Percentiles rank a stretch among this genome's conserved stretches.
These are phyloP conservation scores for Lobosporangium transversale DNA, from an alignment of 192 early-diverging fungal species.

Conservation along the genomic window DNA sequence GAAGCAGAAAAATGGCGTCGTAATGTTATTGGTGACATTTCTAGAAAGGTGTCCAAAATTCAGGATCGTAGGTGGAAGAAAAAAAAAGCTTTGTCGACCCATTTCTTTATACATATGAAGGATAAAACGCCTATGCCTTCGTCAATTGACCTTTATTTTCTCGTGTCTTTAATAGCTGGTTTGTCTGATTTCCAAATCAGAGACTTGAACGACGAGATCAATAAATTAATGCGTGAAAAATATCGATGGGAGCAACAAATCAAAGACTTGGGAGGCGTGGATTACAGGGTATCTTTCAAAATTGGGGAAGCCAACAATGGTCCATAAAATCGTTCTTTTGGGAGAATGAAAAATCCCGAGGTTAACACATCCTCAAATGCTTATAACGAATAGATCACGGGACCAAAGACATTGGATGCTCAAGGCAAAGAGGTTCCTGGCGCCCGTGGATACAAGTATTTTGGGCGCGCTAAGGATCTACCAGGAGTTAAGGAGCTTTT, in stretches of 20 bases:
- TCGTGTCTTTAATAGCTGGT: constrained; percentile 59
- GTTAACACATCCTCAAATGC: too few relatives aligned
- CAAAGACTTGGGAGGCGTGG: constrained; percentile 90
- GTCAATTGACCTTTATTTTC: too few relatives aligned
- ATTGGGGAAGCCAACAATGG: too few relatives aligned
- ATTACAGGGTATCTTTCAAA: constrained; percentile 74
- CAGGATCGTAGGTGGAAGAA: constrained; percentile 73
- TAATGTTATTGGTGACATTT: constrained; percentile 90
- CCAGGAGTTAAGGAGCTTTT: constrained; percentile 95
- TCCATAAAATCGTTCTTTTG: too few relatives aligned
- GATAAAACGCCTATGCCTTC: too few relatives aligned
- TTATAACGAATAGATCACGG: constrained; percentile 71
- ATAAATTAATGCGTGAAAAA: constrained; percentile 92
- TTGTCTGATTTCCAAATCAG: constrained; percentile 93
- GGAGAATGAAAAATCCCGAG: too few relatives aligned
- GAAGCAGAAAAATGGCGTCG: constrained; percentile 94
- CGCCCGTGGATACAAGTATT: constrained; percentile 94
- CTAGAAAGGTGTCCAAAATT: constrained; percentile 88
- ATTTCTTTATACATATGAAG: too few relatives aligned
- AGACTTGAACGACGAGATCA: constrained; percentile 97
- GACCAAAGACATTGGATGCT: constrained; percentile 80
- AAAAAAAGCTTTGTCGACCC: too few relatives aligned
- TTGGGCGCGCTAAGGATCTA: constrained; percentile 94
- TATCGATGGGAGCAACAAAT: constrained; percentile 92
- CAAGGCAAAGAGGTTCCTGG: constrained; percentile 93